Base-by-base conservation (phyloP, 2,329 filamentous ascomycete species). In the Fusarium sp. region DNA sequence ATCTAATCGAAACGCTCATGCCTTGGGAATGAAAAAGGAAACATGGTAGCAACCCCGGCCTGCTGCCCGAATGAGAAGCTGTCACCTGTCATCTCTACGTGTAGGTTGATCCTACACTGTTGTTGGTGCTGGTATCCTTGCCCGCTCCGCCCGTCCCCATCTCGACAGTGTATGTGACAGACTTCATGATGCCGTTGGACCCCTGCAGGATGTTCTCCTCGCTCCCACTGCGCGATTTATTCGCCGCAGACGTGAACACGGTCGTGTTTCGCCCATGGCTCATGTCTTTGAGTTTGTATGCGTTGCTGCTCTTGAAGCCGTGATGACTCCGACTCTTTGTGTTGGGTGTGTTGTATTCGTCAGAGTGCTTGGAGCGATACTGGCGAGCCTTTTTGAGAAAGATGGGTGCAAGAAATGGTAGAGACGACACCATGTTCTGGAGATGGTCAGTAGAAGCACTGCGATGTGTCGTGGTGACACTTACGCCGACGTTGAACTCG, bases 401-500 rank as follows among this genome's bases (percentile, higher is more conserved):
- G 4, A 86, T 80, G 0, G 85, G 85, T 0, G 85, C 84, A 0
- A 86, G 79, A 77, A 86, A 86, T 0, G 85, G 85, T 2, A 86
- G 80, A 1, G 84, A 86, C 0, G 85, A 86, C 8, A 86, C 85
- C 73, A 86, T 84, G 73, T 86, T 86, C 85, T 86, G 63, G 0
- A 11, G 2, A 9, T 27, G 3, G 18, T 20, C 5, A 38, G 69
- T 29, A 64, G 60, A n/a, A 50, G n/a, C 25, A 36, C 16, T 22
- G 11, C 2, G 13, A 10, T 18, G 4, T 20, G 6, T 10, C 1
- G 18, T 5, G 14, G 29, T 6, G 54, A 50, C 29, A 76, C 86
- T 77, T 83, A 89, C 88, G 13, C 88, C 88, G 33, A 89, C 84
- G 71, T 90, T 89, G 78, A 90, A 88, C 76, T 90, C 88, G 65